Percentiles rank a stretch among this genome's conserved stretches.
Evolutionary conservation across 1,284 basidiomycete species (phyloP).

Genomic region (Rhodotorula mucilaginosa): DNA sequence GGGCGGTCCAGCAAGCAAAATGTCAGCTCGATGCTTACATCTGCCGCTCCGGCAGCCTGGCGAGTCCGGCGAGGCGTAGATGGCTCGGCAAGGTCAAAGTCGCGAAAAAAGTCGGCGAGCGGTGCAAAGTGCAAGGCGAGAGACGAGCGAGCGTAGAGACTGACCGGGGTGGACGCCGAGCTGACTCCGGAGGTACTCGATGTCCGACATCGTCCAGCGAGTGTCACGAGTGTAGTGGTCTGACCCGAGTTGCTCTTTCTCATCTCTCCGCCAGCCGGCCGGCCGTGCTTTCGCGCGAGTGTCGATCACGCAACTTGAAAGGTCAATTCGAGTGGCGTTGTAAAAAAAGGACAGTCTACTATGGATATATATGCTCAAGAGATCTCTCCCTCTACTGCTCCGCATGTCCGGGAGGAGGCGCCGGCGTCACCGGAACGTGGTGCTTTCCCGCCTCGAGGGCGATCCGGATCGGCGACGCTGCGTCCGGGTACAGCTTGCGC

Average conservation of each 20-base stretch:
- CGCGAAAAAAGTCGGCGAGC: too few relatives aligned
- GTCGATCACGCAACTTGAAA: not conserved
- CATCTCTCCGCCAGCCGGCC: not conserved
- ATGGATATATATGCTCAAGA: not conserved
- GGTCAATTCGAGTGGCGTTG: not conserved
- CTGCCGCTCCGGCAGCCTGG: too few relatives aligned
- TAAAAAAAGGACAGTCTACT: too few relatives aligned
- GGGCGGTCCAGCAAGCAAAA: not conserved
- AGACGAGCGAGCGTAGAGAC: not conserved
- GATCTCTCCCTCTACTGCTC: not conserved
- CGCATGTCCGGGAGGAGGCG: not conserved
- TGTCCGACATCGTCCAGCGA: not conserved
- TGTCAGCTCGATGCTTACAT: too few relatives aligned
- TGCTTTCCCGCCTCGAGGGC: conserved; percentile 26
- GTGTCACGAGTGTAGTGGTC: not conserved
- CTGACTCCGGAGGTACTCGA: conserved; percentile 3
- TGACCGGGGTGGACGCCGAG: not conserved
- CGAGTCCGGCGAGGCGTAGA: too few relatives aligned
- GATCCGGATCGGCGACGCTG: conserved; percentile 8
- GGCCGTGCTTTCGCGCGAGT: not conserved
- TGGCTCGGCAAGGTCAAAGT: too few relatives aligned
- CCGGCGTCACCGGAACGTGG: not conserved
- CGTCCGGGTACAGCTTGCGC: conserved; percentile 28
- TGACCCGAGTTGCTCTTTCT: not conserved
- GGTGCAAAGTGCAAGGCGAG: not conserved